Conservation (phyloP, 495 filamentous ascomycete genomes). For the Podospora comata region DNA sequence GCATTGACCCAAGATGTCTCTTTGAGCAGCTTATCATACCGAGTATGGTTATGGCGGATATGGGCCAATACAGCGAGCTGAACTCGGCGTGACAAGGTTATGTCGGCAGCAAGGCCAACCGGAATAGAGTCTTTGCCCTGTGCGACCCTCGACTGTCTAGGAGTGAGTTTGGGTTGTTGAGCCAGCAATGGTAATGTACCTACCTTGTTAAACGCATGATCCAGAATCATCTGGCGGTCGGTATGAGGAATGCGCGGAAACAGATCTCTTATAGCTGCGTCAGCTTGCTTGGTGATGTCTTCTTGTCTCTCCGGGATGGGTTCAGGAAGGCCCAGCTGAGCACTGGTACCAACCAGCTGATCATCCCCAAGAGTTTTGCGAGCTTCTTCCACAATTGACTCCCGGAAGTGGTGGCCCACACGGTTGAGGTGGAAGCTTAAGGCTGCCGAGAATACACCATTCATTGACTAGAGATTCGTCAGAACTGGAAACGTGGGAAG, state of each 20-base stretch:
- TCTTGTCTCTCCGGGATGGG: slow-evolving; percentile 56
- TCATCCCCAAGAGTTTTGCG: slow-evolving; percentile 30
- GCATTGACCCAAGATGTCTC: slow-evolving; percentile 64
- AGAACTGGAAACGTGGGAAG: slow-evolving; percentile 15
- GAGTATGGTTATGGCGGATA: slow-evolving; percentile 80
- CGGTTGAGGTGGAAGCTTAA: slow-evolving; percentile 60
- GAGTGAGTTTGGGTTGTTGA: slow-evolving; percentile 8
- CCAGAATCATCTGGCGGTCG: slow-evolving; percentile 73
- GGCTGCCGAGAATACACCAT: slow-evolving; percentile 12
- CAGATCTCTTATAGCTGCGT: slow-evolving; percentile 70
- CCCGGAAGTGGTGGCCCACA: slow-evolving; percentile 72
- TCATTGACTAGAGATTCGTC: slow-evolving; percentile 13
- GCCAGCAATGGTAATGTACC: slow-evolving; percentile 14
- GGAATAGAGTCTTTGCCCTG: slow-evolving; percentile 43
- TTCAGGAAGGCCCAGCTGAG: slow-evolving; percentile 39
- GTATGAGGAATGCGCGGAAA: slow-evolving; percentile 82
- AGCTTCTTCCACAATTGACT: slow-evolving; percentile 50
- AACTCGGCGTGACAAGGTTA: slow-evolving; percentile 69
- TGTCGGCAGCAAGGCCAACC: slow-evolving; percentile 66
- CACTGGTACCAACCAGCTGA: slow-evolving; percentile 20
- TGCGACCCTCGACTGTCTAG: slow-evolving; percentile 13
- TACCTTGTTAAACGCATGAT: slow-evolving; percentile 82
- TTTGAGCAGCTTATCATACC: slow-evolving; percentile 76
- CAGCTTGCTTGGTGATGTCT: slow-evolving; percentile 68
- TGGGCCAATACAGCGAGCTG: slow-evolving; percentile 83